Evolutionary conservation across 495 filamentous ascomycete genomes (phyloP), one percentile per base, ranked within the genome.

Genomic region (Aspergillus ostianus): DNA sequence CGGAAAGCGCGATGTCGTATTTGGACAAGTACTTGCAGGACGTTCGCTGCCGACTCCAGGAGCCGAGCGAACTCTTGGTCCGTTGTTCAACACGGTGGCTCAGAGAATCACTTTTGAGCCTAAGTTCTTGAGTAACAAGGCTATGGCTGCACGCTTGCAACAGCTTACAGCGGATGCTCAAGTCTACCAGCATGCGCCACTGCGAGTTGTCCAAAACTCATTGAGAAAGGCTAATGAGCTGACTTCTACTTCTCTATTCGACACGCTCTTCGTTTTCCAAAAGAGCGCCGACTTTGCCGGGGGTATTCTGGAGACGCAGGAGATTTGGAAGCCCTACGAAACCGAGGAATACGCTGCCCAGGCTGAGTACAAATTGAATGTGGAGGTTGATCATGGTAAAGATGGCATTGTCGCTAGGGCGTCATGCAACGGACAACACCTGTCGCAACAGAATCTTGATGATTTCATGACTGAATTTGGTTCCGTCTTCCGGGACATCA

Each of bases 51-150:
- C 87, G 23, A 67, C 87, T 19, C 80, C 87, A 27, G 81, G 77
- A 0, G 82, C 85, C 15, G 91, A 96, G 36, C 72, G 79, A 9
- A 81, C 89, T 8, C 83, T 93, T 54, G 94, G 94, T 0, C 93
- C 93, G 0, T 70, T 96, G 4, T 96, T 98, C 80, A 98, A 97
- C 71, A 97, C 93, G 0, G 77, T 97, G 0, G 90, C 93, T 19
- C 75, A 76, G 59, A 67, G 75, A 54, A 67, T 74, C 6, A 70
- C 69, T 19, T 66, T 78, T 2, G 72, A 78, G 57, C 72, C 73
- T 0, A 70, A 68, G 15, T 72, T 75, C 26, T 19, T 73, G 19
- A 70, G 60, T 8, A 89, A 87, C 65, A 73, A 79, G 44, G 68
- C 87, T 13, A 67, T 79, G 9, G 55, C 82, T 9, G 65, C 73